Base-by-base conservation (phyloP, 2,329 filamentous ascomycete genomes). In the Colletotrichum falcatum region DNA sequence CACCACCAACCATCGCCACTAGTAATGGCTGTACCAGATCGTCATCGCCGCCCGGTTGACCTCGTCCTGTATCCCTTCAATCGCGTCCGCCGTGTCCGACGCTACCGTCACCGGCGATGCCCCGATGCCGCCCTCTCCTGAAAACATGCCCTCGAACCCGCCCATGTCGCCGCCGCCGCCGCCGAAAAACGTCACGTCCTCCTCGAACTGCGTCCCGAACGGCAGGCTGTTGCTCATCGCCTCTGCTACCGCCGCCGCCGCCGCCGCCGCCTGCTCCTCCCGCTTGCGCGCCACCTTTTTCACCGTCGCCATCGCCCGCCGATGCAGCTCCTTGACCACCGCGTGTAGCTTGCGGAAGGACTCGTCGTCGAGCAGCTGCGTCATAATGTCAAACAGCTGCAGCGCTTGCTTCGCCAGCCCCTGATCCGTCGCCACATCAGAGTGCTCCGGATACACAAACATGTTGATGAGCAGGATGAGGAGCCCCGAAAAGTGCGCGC, bases 401-500 rank as follows among this genome's bases (percentile, higher is more conserved):
- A 80, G 62, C 0, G 77, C 73, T 30, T 77, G 77, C 16, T 74
- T 61, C 6, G 75, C 73, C 2, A 81, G 70, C 39, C 74, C 73
- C 35, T 78, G 76, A 53, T 81, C 80, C 6, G 75, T 51, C 3
- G n/a, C n/a, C n/a, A n/a, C n/a, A 75, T 66, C 7, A 79, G 72
- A 0, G 60, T 79, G 76, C 0, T 71, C 71, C 0, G 79, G 80
- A 11, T 78, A 72, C 20, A 79, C 66, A 11, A 76, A 71, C 71
- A 79, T 78, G 72, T 81, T 78, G 66, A 76, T 74, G 16, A 81
- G 74, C 9, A 81, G 49, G 44, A 81, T 75, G 61, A 80, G 77
- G n/a, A 81, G 73, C 0, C 74, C 75, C 1, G 78, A 80, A 58
- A 81, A 78, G 46, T 79, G 76, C 0, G 78, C 71, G 33, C 77